Evolutionary conservation across 2,329 filamentous ascomycete genomes (phyloP).

Genomic region (Paraphoma chrysanthemicola): DNA sequence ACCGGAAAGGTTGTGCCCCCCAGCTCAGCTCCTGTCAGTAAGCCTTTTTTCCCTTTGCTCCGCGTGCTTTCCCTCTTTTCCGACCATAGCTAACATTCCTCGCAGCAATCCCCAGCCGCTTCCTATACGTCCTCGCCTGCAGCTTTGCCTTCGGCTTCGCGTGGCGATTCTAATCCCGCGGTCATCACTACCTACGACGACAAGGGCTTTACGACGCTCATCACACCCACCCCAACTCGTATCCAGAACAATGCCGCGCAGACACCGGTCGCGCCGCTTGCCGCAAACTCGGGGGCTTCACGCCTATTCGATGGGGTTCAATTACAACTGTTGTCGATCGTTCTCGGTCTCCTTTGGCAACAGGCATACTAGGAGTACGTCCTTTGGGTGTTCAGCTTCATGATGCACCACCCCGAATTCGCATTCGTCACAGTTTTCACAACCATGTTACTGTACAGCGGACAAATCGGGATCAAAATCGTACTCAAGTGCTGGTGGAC

Average conservation of each 20-base stretch:
- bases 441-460: slow-evolving; percentile 2
- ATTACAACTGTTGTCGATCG: not conserved
- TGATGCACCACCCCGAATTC: slow-evolving; percentile 3
- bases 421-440: slow-evolving; percentile 5
- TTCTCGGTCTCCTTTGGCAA: not conserved
- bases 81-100: slow-evolving; percentile 20
- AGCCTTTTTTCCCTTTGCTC: slow-evolving; percentile 46
- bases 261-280: slow-evolving; percentile 3
- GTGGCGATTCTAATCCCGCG: slow-evolving; percentile 41
- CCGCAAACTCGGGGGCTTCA: slow-evolving; percentile 3
- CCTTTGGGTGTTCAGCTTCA: slow-evolving; percentile 1
- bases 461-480: slow-evolving; percentile 17
- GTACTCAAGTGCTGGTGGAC: slow-evolving; percentile 19
- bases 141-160: slow-evolving; percentile 41
- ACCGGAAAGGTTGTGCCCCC: slow-evolving; percentile 81
- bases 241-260: slow-evolving; percentile 16
- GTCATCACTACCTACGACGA: slow-evolving; percentile 56
- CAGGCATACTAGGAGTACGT: slow-evolving; percentile 4
- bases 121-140: slow-evolving; percentile 61
- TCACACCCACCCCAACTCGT: slow-evolving; percentile 32
- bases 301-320: not conserved
- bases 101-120: slow-evolving; percentile 59
- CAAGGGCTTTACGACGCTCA: slow-evolving; percentile 58
- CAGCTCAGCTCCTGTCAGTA: slow-evolving; percentile 71
- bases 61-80: slow-evolving; percentile 1